These are phyloP conservation scores for Sporisorium graminicola DNA, from an alignment of 1,284 basidiomycete species.

Conservation along the genomic window DNA sequence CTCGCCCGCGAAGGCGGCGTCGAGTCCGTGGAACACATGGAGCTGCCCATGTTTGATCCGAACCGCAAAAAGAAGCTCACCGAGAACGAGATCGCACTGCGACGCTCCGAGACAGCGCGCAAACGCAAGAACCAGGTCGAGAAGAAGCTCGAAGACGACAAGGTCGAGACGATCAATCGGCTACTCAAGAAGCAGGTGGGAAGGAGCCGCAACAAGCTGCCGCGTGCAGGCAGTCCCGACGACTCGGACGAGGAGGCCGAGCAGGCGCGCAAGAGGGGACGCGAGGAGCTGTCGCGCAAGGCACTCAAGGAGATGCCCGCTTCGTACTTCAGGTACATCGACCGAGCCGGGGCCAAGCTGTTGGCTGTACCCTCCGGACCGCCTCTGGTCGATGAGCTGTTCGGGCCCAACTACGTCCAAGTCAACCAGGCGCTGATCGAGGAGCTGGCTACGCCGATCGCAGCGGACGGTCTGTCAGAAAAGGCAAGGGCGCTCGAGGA, in stretches of 20 bases:
- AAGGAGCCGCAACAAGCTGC: slow-evolving; percentile 53
- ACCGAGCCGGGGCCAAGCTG: slow-evolving; percentile 28
- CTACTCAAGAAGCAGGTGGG: slow-evolving; percentile 80
- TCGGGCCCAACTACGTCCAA: slow-evolving; percentile 15
- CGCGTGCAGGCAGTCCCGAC: slow-evolving; percentile 27
- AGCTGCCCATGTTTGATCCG: slow-evolving; percentile 71
- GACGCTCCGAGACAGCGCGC: slow-evolving; percentile 85
- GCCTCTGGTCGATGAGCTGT: slow-evolving; percentile 21
- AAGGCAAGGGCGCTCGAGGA: slow-evolving; percentile 18
- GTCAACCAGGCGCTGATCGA: slow-evolving; percentile 33
- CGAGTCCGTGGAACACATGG: slow-evolving; percentile 51
- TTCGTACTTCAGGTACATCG: slow-evolving; percentile 32
- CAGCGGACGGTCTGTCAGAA: not conserved
- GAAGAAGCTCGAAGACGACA: slow-evolving; percentile 92
- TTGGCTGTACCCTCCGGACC: slow-evolving; percentile 34
- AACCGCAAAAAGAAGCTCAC: slow-evolving; percentile 79
- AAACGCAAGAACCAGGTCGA: slow-evolving; percentile 86
- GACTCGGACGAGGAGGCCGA: slow-evolving; percentile 39
- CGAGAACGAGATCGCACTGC: slow-evolving; percentile 83
- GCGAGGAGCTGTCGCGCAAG: slow-evolving; percentile 33
- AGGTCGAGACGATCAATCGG: slow-evolving; percentile 88
- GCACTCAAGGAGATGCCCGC: slow-evolving; percentile 47
- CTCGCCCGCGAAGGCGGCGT: slow-evolving; percentile 55
- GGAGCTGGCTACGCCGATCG: slow-evolving; percentile 18
- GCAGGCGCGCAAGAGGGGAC: slow-evolving; percentile 14